A percentile compares a stretch with the other conserved stretches of the same genome.
These are phyloP conservation scores for Rhytidiadelphus loreus DNA, from an alignment of 225 moss, liverwort and hornwort genomes.

Conservation along the genomic window DNA sequence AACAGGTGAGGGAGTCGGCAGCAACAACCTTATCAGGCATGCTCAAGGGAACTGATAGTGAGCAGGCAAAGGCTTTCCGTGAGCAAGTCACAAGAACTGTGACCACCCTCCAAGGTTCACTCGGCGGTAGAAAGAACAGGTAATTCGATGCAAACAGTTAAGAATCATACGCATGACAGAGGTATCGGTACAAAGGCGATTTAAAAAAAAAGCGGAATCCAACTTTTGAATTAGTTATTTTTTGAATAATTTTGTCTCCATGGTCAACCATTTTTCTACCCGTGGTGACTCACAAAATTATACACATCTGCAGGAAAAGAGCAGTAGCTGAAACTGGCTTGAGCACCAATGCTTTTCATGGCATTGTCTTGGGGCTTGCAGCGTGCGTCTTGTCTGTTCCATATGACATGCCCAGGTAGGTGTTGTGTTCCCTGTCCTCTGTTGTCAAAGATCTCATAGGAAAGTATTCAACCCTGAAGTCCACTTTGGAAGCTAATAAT, in stretches of 20 bases:
- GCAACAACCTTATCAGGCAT: constrained; percentile 87
- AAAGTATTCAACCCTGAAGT: background rate
- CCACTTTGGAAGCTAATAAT: background rate
- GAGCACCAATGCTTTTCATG: constrained; percentile 57
- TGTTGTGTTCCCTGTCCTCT: background rate
- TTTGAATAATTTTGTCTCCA: background rate
- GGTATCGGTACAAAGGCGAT: background rate
- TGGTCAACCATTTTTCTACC: background rate
- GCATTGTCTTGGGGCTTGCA: constrained; percentile 76
- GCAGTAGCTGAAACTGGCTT: constrained; percentile 27
- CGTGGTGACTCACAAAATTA: background rate
- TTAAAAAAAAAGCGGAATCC: background rate
- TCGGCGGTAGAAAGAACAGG: constrained; percentile 62
- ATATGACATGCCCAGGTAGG: constrained; percentile 92
- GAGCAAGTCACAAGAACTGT: constrained; percentile 59
- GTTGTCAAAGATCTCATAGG: background rate
- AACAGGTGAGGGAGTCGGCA: constrained; percentile 87
- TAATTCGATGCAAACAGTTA: background rate
- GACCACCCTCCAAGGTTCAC: constrained; percentile 36
- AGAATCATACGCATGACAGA: background rate
- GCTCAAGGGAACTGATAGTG: constrained; percentile 80
- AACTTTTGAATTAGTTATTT: background rate
- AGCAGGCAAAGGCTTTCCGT: constrained; percentile 67
- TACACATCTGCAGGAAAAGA: constrained; percentile 44
- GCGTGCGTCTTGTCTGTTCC: constrained; percentile 94